Evolutionary conservation across 2,329 filamentous ascomycete species (phyloP).

Genomic region (Colletotrichum salicis): DNA sequence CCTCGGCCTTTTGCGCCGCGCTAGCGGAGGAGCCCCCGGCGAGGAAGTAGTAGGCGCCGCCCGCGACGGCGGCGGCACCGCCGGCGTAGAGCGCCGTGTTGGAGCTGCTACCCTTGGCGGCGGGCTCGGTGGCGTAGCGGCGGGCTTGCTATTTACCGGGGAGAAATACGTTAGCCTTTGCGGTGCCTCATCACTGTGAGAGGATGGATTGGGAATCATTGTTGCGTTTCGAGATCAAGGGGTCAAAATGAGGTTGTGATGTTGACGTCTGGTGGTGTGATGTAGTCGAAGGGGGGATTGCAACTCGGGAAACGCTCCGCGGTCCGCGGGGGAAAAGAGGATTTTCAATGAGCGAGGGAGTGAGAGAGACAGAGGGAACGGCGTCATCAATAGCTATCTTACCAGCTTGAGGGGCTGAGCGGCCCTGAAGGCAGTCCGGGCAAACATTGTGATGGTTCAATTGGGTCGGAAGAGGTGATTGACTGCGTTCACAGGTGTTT

Average conservation of each 20-base stretch:
- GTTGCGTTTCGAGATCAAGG: neutral
- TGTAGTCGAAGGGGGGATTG: neutral
- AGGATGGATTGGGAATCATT: neutral
- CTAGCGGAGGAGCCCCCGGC: slow-evolving; percentile 53
- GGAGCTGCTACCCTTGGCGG: slow-evolving; percentile 61
- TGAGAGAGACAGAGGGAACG: neutral
- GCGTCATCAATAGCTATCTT: slow-evolving; percentile 43
- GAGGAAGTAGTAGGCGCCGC: slow-evolving; percentile 67
- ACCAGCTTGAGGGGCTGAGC: slow-evolving; percentile 75
- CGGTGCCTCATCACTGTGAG: neutral
- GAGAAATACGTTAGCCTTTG: slow-evolving; percentile 38
- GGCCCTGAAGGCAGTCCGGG: slow-evolving; percentile 71
- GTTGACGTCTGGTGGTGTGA: neutral
- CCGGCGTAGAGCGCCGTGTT: slow-evolving; percentile 71
- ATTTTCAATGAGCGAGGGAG: neutral
- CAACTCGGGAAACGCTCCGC: neutral
- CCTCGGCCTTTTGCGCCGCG: slow-evolving; percentile 63
- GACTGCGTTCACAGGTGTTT: slow-evolving; percentile 4
- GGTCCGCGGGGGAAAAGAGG: neutral
- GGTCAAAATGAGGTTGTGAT: neutral
- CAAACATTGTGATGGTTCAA: slow-evolving; percentile 64
- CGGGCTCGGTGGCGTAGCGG: slow-evolving; percentile 75
- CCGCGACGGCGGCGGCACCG: slow-evolving; percentile 68
- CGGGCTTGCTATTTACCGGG: slow-evolving; percentile 56
- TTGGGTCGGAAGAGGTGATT: slow-evolving; percentile 42